phyloP scores from a whole-genome alignment of 2,329 filamentous ascomycete species.

The Chrysoporthe puriensis region DNA sequence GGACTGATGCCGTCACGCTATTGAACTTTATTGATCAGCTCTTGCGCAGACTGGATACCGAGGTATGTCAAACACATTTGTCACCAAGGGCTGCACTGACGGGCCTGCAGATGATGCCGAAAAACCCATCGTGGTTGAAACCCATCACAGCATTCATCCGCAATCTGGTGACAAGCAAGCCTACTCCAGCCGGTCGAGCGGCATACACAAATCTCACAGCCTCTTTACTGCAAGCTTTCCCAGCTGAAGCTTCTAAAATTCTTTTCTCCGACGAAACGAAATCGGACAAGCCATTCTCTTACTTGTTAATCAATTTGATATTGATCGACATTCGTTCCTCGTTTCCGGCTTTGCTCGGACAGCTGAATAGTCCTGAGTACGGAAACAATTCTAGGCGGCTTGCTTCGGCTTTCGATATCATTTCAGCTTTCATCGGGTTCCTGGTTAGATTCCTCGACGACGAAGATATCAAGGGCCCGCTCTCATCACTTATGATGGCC shows the following conservation, averaged over 20 bases:
- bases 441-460: slow-evolving; percentile 60
- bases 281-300: slow-evolving; percentile 59
- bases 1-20: slow-evolving; percentile 63
- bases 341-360: slow-evolving; percentile 61
- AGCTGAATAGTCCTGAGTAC: slow-evolving; percentile 61
- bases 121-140: slow-evolving; percentile 58
- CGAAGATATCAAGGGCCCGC: slow-evolving; percentile 35
- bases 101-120: slow-evolving; percentile 48
- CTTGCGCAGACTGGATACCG: slow-evolving; percentile 51
- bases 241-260: slow-evolving; percentile 46
- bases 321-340: slow-evolving; percentile 69
- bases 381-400: slow-evolving; percentile 55
- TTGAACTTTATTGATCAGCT: slow-evolving; percentile 59
- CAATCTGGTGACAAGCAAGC: slow-evolving; percentile 57
- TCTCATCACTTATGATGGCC: slow-evolving; percentile 48
- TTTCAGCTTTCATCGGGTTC: slow-evolving; percentile 63
- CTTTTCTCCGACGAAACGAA: slow-evolving; percentile 54
- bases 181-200: slow-evolving; percentile 57
- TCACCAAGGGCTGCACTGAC: slow-evolving; percentile 21
- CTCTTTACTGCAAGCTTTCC: slow-evolving; percentile 60
- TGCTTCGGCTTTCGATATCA: slow-evolving; percentile 63
- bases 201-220: slow-evolving; percentile 64
- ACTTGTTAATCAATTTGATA: slow-evolving; percentile 66
- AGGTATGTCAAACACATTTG: slow-evolving; percentile 41
- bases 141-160: slow-evolving; percentile 52